Percentiles rank a stretch among this genome's conserved stretches.
Conservation (phyloP, 1,284 basidiomycete genomes). For the Marasmius sp. region DNA sequence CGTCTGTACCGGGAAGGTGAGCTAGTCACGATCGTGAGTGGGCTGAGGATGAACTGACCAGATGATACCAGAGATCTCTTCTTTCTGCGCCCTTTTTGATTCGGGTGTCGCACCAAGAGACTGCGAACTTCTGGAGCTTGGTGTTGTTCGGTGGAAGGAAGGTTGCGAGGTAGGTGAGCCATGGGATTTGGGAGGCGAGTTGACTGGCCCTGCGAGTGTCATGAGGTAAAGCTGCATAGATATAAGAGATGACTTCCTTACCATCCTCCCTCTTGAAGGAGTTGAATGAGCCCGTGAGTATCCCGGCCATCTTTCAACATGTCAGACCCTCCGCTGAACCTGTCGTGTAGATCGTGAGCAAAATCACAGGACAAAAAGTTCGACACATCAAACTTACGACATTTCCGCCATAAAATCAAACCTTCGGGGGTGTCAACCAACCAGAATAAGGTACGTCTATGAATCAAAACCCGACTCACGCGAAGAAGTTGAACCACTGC, state of each 20-base stretch:
- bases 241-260: too few relatives aligned
- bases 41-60: constrained; percentile 23
- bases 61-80: constrained; percentile 48
- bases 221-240: too few relatives aligned
- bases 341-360: not conserved
- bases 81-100: constrained; percentile 31
- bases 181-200: constrained; percentile 9
- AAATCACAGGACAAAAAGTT: not conserved
- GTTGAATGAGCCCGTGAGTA: too few relatives aligned
- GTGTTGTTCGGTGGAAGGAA: constrained; percentile 10
- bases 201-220: too few relatives aligned
- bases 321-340: not conserved
- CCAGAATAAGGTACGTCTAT: not conserved
- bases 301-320: too few relatives aligned
- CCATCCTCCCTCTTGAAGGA: too few relatives aligned
- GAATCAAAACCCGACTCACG: constrained; percentile 33
- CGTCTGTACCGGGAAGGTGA: constrained; percentile 27
- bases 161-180: constrained; percentile 6
- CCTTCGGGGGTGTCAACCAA: not conserved
- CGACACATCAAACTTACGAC: not conserved
- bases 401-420: constrained; percentile 2
- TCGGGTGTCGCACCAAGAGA: constrained; percentile 33
- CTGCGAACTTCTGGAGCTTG: constrained; percentile 29
- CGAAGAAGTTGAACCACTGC: constrained; percentile 49
- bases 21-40: not conserved